phyloP scores from a whole-genome alignment of 1,284 basidiomycete species.

The Moesziomyces globuligerus region DNA sequence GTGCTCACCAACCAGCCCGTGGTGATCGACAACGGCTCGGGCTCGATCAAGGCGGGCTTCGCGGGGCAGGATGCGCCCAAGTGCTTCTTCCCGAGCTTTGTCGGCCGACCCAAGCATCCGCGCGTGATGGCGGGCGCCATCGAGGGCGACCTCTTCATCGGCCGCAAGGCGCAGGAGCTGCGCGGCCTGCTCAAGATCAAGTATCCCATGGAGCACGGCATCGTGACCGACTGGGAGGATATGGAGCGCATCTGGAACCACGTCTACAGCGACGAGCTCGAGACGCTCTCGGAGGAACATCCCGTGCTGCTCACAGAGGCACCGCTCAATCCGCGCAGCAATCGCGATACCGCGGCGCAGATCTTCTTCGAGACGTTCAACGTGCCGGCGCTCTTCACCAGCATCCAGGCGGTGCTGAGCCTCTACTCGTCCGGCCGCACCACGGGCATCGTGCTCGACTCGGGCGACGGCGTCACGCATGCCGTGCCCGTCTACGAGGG shows the following conservation, averaged over 20 bases:
- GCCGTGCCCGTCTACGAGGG: constrained; percentile 99
- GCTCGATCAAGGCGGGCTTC: constrained; percentile 67
- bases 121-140: constrained; percentile 67
- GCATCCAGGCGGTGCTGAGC: constrained; percentile 95
- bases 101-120: constrained; percentile 65
- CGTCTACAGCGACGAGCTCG: constrained; percentile 64
- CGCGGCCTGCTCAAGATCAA: constrained; percentile 64
- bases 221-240: constrained; percentile 67
- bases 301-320: constrained; percentile 94
- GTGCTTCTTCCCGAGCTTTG: constrained; percentile 65
- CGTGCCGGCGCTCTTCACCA: constrained; percentile 95
- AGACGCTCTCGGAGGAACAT: constrained; percentile 73
- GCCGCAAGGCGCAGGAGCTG: constrained; percentile 63
- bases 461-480: constrained; percentile 98
- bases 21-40: constrained; percentile 67
- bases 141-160: constrained; percentile 67
- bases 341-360: constrained; percentile 94
- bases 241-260: constrained; percentile 67
- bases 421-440: constrained; percentile 98
- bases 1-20: constrained; percentile 68
- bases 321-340: constrained; percentile 88
- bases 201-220: constrained; percentile 67
- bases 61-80: constrained; percentile 66
- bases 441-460: constrained; percentile 97
- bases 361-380: constrained; percentile 99